Conservation (phyloP, 2,329 filamentous ascomycete genomes). For the Fusarium cyanostomum region DNA sequence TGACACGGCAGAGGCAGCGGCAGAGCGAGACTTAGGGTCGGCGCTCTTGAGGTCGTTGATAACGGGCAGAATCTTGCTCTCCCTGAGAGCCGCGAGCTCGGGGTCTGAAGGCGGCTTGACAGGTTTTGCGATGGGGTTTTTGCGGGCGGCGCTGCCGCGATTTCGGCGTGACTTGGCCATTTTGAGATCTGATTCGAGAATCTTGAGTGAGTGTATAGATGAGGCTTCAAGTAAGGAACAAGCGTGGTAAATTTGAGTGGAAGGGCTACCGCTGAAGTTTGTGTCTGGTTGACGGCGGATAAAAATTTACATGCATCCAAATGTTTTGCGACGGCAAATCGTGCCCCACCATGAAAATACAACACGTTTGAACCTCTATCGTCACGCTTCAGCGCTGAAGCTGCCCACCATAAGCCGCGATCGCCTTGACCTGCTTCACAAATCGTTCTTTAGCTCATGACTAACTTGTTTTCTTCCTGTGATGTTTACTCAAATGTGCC, state of each 20-base stretch:
- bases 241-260: too few relatives aligned
- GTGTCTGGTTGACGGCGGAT: constrained; percentile 6
- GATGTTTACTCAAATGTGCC: background rate
- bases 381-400: too few relatives aligned
- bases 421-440: too few relatives aligned
- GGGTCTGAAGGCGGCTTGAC: constrained; percentile 71
- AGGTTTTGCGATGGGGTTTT: constrained; percentile 65
- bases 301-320: constrained; percentile 37
- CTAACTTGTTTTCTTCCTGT: too few relatives aligned
- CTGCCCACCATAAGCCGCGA: too few relatives aligned
- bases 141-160: constrained; percentile 58
- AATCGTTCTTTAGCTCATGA: too few relatives aligned
- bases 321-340: constrained; percentile 29
- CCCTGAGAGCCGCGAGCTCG: constrained; percentile 69
- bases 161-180: constrained; percentile 71
- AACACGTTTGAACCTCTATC: background rate
- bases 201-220: background rate
- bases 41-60: constrained; percentile 68
- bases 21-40: constrained; percentile 66
- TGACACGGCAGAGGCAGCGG: constrained; percentile 67
- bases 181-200: background rate
- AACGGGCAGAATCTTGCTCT: constrained; percentile 70
- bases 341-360: constrained; percentile 35
- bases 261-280: too few relatives aligned
- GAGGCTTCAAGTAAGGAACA: background rate